Evolutionary conservation across 2,329 filamentous ascomycete species (phyloP).

Genomic region (Camillea tinctor): DNA sequence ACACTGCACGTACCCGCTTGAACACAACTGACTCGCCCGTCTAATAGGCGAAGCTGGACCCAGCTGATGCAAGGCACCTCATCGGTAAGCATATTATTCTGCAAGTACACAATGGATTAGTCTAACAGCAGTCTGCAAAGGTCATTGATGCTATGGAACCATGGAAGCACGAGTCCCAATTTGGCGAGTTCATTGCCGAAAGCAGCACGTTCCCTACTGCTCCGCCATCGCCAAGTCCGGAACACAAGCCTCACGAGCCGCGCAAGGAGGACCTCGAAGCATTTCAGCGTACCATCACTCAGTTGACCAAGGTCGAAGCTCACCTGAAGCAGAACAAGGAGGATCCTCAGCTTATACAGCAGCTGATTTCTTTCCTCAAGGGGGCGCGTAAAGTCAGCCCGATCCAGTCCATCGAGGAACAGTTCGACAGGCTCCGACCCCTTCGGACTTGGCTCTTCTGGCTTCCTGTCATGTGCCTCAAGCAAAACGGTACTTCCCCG

Average conservation of each 20-base stretch:
- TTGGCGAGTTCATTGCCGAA: conserved; percentile 77
- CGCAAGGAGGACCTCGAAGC: conserved; percentile 69
- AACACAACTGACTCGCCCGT: conserved; percentile 35
- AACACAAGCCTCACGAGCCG: conserved; percentile 60
- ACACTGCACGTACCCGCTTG: conserved; percentile 30
- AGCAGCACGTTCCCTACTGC: conserved; percentile 71
- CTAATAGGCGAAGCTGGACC: conserved; percentile 80
- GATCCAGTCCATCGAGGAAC: conserved; percentile 70
- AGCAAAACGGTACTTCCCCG: conserved; percentile 72
- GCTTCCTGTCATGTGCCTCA: conserved; percentile 82
- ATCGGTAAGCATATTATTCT: conserved; percentile 59
- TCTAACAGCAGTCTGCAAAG: conserved; percentile 43
- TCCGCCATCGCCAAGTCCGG: conserved; percentile 60
- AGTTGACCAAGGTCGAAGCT: conserved; percentile 66
- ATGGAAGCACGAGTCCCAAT: conserved; percentile 88
- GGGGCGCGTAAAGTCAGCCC: conserved; percentile 69
- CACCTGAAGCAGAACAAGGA: conserved; percentile 69
- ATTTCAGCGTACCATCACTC: conserved; percentile 64
- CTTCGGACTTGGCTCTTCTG: conserved; percentile 94
- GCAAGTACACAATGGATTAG: neutral
- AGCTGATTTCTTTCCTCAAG: conserved; percentile 71
- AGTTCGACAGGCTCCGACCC: conserved; percentile 86
- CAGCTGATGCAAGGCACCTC: conserved; percentile 89
- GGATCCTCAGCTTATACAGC: conserved; percentile 65
- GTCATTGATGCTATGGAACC: conserved; percentile 88